Percentiles rank a stretch among this genome's conserved stretches.
phyloP scores from a whole-genome alignment of 345 rosid genomes.

The Hypericum perforatum region DNA sequence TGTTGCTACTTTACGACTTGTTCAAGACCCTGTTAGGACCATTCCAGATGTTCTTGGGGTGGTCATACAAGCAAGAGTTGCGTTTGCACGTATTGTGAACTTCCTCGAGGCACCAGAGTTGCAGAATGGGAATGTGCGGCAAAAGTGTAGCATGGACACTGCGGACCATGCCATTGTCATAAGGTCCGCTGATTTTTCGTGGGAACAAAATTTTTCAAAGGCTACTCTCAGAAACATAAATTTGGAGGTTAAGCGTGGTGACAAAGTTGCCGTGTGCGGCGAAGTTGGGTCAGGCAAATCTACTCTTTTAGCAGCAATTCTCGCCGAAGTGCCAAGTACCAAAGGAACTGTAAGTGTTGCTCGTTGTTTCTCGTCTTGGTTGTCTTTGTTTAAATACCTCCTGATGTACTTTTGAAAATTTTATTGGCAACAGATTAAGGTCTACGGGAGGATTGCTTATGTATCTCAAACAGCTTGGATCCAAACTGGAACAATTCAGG shows the following conservation, averaged over 20 bases:
- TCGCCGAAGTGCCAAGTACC: constrained; percentile 67
- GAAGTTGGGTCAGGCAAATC: constrained; percentile 99
- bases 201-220: constrained; percentile 55
- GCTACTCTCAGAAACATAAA: constrained; percentile 53
- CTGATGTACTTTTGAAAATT: background rate
- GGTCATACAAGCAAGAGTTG: constrained; percentile 81
- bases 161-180: constrained; percentile 30
- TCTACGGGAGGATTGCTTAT: constrained; percentile 68
- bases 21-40: constrained; percentile 72
- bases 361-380: background rate
- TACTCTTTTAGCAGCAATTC: constrained; percentile 80
- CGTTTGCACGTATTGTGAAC: constrained; percentile 60
- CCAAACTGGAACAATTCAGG: constrained; percentile 78
- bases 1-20: constrained; percentile 78
- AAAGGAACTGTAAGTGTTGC: constrained; percentile 53
- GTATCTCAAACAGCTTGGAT: constrained; percentile 98
- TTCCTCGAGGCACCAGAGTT: constrained; percentile 92
- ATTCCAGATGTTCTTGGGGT: constrained; percentile 86
- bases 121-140: constrained; percentile 37
- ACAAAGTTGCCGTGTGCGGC: constrained; percentile 84
- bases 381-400: background rate
- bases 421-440: constrained; percentile 43
- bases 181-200: constrained; percentile 59
- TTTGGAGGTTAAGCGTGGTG: constrained; percentile 48
- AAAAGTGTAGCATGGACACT: constrained; percentile 20